Evolutionary conservation across 73 alveolate genomes (phyloP).

Genomic region (Symbiodinium natans): DNA sequence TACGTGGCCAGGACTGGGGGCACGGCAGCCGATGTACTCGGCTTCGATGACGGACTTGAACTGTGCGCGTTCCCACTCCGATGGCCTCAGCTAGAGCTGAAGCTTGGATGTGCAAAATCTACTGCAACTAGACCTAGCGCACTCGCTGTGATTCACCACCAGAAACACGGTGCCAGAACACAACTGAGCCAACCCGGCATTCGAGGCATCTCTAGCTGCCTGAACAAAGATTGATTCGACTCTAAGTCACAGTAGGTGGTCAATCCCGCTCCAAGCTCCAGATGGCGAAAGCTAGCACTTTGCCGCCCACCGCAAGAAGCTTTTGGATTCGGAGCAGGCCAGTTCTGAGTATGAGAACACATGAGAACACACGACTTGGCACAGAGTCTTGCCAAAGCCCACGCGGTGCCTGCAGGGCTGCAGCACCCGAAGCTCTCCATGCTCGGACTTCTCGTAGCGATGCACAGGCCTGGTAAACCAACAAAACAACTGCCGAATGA

Average conservation of each 20-base stretch:
- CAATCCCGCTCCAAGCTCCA: too few relatives aligned
- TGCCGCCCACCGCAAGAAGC: not conserved
- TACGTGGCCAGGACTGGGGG: not conserved
- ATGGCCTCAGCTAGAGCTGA: slow-evolving; percentile 40
- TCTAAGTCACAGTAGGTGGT: too few relatives aligned
- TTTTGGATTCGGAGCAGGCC: too few relatives aligned
- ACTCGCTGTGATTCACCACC: not conserved
- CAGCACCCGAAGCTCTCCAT: slow-evolving; percentile 11
- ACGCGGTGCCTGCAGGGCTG: slow-evolving; percentile 14
- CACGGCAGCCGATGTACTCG: slow-evolving; percentile 62
- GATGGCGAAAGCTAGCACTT: not conserved
- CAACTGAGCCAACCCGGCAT: not conserved
- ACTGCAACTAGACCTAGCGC: too few relatives aligned
- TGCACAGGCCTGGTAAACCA: not conserved
- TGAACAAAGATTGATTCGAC: too few relatives aligned
- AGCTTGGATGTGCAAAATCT: too few relatives aligned
- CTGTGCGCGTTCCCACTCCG: slow-evolving; percentile 71
- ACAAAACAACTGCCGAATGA: too few relatives aligned
- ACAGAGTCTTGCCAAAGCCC: too few relatives aligned
- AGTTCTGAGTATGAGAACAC: too few relatives aligned
- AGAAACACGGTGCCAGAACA: not conserved
- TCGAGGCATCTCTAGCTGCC: slow-evolving; percentile 73
- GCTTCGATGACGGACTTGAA: slow-evolving; percentile 71
- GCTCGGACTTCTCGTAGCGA: slow-evolving; percentile 19
- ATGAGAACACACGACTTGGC: too few relatives aligned